phyloP scores from a whole-genome alignment of 495 filamentous ascomycete species.

The Poronia punctata region DNA sequence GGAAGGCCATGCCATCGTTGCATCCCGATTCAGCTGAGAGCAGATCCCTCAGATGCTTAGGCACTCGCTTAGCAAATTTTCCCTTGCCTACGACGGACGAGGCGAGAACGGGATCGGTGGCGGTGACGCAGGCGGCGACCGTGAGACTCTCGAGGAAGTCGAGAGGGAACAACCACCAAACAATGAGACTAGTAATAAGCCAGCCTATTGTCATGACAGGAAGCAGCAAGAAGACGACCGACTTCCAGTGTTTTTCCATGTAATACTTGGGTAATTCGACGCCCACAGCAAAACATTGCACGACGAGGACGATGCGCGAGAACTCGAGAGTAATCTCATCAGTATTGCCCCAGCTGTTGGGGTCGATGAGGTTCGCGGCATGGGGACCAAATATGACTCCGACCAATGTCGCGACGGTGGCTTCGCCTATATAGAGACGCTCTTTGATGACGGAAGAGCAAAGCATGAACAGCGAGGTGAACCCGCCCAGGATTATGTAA shows the following conservation, averaged over 20 bases:
- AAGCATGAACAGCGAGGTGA: slow-evolving; percentile 97
- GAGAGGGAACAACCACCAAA: slow-evolving; percentile 91
- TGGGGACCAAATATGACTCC: slow-evolving; percentile 97
- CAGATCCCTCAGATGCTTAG: slow-evolving; percentile 92
- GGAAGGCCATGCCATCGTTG: slow-evolving; percentile 99
- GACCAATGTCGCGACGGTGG: slow-evolving; percentile 90
- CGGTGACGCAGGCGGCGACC: slow-evolving; percentile 89
- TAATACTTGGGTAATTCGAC: slow-evolving; percentile 97
- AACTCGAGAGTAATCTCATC: slow-evolving; percentile 97
- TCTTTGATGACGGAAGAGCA: slow-evolving; percentile 98
- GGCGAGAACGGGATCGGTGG: slow-evolving; percentile 94
- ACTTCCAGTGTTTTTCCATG: slow-evolving; percentile 98
- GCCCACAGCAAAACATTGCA: slow-evolving; percentile 98
- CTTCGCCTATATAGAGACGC: slow-evolving; percentile 96
- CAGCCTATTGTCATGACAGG: slow-evolving; percentile 98
- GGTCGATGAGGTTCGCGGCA: slow-evolving; percentile 86
- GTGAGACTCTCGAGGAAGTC: slow-evolving; percentile 84
- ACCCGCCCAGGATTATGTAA: slow-evolving; percentile 96
- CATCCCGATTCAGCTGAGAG: slow-evolving; percentile 97
- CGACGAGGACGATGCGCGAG: slow-evolving; percentile 93
- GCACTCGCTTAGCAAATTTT: slow-evolving; percentile 95
- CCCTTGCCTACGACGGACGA: slow-evolving; percentile 98
- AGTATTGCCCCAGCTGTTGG: slow-evolving; percentile 77
- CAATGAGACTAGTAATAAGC: slow-evolving; percentile 88
- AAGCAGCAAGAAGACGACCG: slow-evolving; percentile 77